Evolutionary conservation across 2,329 filamentous ascomycete genomes (phyloP).

Genomic region (Penicillium glabrum): DNA sequence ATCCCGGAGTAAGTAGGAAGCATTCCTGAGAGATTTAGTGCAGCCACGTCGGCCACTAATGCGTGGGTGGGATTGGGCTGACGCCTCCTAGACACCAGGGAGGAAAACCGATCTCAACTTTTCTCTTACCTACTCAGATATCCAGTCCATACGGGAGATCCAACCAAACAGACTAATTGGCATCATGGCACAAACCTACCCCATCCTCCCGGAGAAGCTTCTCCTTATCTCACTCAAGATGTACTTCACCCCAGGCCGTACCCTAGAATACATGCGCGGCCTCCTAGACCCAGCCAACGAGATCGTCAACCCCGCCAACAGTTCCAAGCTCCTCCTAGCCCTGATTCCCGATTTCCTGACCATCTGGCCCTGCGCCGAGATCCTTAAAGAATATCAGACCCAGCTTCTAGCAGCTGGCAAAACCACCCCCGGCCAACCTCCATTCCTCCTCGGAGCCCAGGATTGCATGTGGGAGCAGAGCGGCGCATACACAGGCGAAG

Average conservation of each 20-base stretch:
- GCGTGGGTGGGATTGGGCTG: constrained; percentile 14
- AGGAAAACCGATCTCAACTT: constrained; percentile 3
- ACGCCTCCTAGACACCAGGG: not conserved
- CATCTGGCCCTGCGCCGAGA: constrained; percentile 50
- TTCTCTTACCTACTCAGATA: not conserved
- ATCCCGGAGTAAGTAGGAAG: constrained; percentile 1
- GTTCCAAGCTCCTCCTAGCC: constrained; percentile 66
- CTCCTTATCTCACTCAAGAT: constrained; percentile 43
- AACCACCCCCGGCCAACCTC: constrained; percentile 32
- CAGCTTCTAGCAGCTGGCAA: constrained; percentile 13
- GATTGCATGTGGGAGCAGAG: constrained; percentile 69
- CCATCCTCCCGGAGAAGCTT: constrained; percentile 36
- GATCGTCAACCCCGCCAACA: constrained; percentile 42
- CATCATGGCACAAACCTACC: constrained; percentile 25
- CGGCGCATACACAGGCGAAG: constrained; percentile 76
- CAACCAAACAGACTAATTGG: not conserved
- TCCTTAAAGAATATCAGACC: constrained; percentile 35
- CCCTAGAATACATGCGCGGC: constrained; percentile 55
- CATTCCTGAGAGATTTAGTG: not conserved
- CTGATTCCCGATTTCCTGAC: constrained; percentile 76
- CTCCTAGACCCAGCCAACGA: constrained; percentile 51
- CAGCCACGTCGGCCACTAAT: constrained; percentile 13
- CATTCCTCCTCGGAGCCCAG: constrained; percentile 70
- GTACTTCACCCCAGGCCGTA: constrained; percentile 47
- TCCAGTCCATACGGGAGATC: not conserved